A percentile compares a stretch with the other conserved stretches of the same genome.
Evolutionary conservation across 441 rosid species (phyloP).

Genomic region (Capsella rubella): DNA sequence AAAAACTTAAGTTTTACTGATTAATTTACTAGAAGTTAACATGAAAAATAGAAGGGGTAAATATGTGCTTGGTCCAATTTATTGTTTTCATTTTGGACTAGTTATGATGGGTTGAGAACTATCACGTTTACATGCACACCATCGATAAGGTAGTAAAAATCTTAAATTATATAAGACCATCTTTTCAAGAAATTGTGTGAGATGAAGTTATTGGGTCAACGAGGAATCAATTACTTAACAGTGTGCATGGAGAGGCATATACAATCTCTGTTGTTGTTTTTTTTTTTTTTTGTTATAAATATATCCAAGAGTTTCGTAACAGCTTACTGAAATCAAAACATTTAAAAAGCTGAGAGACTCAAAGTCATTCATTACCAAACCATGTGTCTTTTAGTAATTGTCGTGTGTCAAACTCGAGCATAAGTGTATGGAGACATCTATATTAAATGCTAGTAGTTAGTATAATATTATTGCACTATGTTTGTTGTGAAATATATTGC

Average conservation of each 20-base stretch:
- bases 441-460: background rate
- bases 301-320: background rate
- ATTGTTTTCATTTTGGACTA: background rate
- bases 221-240: background rate
- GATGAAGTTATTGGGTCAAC: background rate
- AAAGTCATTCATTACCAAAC: conserved; percentile 7
- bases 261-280: background rate
- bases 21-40: no score
- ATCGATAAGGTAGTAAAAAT: background rate
- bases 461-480: background rate
- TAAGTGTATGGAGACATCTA: conserved; percentile 1
- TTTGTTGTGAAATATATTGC: background rate
- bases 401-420: conserved; percentile 1
- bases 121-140: background rate
- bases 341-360: background rate
- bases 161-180: background rate
- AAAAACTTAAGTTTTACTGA: no score
- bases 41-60: no score
- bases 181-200: background rate
- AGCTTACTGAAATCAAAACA: background rate
- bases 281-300: background rate
- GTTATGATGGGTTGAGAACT: background rate
- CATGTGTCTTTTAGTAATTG: conserved; percentile 2
- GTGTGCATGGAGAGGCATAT: background rate
- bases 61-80: background rate